phyloP scores from a whole-genome alignment of 805 yeast species.

The Saccharomycopsis fermentans region DNA sequence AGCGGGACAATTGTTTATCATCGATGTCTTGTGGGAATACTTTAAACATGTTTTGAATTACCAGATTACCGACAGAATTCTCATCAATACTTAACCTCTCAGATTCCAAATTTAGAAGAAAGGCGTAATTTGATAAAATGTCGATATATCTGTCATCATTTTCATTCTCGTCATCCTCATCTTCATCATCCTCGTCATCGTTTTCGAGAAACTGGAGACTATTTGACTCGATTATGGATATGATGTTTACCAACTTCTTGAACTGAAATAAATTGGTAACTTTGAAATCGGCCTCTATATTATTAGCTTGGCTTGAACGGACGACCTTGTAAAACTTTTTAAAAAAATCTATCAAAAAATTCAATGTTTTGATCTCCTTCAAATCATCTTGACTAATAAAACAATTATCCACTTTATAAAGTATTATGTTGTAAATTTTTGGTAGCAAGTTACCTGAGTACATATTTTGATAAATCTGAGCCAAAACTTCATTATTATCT shows the following conservation, averaged over 20 bases:
- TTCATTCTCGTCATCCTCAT: background rate
- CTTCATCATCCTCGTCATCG: background rate
- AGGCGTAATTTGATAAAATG: slow-evolving; percentile 1
- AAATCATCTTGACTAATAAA: background rate
- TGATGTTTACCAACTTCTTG: background rate
- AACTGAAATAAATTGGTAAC: background rate
- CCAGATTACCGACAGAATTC: background rate
- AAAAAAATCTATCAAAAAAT: background rate
- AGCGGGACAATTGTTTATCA: slow-evolving; percentile 9
- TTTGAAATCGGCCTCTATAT: background rate
- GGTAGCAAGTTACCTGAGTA: background rate
- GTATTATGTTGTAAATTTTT: background rate
- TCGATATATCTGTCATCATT: background rate
- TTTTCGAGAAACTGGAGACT: background rate
- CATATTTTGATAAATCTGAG: background rate
- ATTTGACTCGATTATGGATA: background rate
- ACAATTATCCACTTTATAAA: background rate
- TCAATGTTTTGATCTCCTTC: background rate
- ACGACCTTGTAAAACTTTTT: background rate
- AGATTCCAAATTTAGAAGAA: background rate
- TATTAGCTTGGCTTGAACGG: background rate
- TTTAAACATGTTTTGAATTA: background rate
- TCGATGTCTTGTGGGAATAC: background rate
- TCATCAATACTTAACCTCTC: background rate
- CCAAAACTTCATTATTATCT: background rate